A percentile compares a stretch with the other conserved stretches of the same genome.
Evolutionary conservation across 768 basidiomycete genomes (phyloP).

Genomic region (Pleurotus citrinopileatus): DNA sequence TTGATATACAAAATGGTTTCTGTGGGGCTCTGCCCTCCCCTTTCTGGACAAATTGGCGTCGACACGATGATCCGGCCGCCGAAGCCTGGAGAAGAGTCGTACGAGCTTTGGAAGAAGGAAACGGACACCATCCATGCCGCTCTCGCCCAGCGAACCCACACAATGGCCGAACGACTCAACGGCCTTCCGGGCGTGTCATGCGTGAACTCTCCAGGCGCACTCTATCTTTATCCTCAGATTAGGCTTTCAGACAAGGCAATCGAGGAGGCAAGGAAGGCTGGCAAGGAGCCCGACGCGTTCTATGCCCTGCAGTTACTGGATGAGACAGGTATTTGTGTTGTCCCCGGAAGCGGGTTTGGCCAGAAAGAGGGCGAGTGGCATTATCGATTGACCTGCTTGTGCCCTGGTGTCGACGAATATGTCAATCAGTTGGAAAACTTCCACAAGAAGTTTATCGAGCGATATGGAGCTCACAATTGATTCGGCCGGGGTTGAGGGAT

Average conservation of each 20-base stretch:
- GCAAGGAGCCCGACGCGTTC: constrained; percentile 85
- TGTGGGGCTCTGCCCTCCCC: constrained; percentile 85
- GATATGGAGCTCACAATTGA: constrained; percentile 21
- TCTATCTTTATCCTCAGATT: constrained; percentile 91
- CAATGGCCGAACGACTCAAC: constrained; percentile 82
- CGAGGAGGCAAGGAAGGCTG: constrained; percentile 64
- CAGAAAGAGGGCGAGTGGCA: constrained; percentile 90
- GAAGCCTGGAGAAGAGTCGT: constrained; percentile 68
- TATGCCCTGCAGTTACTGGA: constrained; percentile 86
- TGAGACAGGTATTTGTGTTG: constrained; percentile 88
- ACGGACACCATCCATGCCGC: constrained; percentile 76
- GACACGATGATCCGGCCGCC: constrained; percentile 95
- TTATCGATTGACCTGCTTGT: constrained; percentile 90
- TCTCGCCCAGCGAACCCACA: constrained; percentile 62
- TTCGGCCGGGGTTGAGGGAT: too few species aligned
- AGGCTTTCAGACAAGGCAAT: constrained; percentile 69
- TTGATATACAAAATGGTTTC: constrained; percentile 96
- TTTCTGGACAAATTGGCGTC: constrained; percentile 90
- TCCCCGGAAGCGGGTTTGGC: constrained; percentile 93
- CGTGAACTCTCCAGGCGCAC: constrained; percentile 85
- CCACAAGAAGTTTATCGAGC: constrained; percentile 32
- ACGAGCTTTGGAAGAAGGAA: constrained; percentile 79
- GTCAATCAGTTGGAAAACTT: constrained; percentile 72
- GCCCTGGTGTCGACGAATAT: constrained; percentile 93
- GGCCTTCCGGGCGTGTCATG: constrained; percentile 85